Percentiles rank a stretch among this genome's conserved stretches.
Evolutionary conservation across 2,329 filamentous ascomycete genomes (phyloP).

Genomic region (Paraphoma sp.): DNA sequence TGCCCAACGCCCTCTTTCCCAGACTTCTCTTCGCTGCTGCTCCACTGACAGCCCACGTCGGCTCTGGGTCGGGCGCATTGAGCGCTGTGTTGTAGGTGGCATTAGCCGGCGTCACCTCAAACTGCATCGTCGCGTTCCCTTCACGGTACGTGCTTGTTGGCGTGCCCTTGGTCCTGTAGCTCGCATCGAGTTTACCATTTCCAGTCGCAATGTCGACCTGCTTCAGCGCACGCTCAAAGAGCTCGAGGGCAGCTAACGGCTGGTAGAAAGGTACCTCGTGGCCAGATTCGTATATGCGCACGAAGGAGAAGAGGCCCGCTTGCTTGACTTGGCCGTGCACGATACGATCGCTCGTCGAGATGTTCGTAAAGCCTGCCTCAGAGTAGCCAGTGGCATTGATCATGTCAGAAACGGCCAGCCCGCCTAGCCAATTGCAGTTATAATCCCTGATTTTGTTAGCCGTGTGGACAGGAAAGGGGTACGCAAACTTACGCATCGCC

Average conservation of each 20-base stretch:
- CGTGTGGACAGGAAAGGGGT: not conserved
- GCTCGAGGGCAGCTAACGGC: conserved; percentile 56
- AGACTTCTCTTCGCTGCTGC: conserved; percentile 15
- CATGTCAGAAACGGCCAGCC: conserved; percentile 49
- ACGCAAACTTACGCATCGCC: conserved; percentile 51
- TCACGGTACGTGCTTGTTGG: conserved; percentile 49
- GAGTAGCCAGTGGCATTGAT: conserved; percentile 52
- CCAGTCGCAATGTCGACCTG: conserved; percentile 62
- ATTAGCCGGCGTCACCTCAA: conserved; percentile 49
- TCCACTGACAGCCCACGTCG: conserved; percentile 31
- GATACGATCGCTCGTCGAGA: conserved; percentile 53
- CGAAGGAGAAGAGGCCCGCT: conserved; percentile 58
- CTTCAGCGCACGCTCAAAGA: conserved; percentile 58
- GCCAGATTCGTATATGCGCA: conserved; percentile 58
- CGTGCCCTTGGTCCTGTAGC: conserved; percentile 45
- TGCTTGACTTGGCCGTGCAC: conserved; percentile 63
- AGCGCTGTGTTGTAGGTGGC: conserved; percentile 58
- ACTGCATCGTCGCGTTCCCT: conserved; percentile 56
- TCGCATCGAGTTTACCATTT: conserved; percentile 22
- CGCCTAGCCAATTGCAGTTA: conserved; percentile 57
- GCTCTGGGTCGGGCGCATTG: conserved; percentile 50
- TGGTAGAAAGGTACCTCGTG: conserved; percentile 64
- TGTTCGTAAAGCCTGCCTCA: conserved; percentile 56
- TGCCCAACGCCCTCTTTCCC: conserved; percentile 23
- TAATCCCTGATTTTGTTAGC: conserved; percentile 42